These are phyloP conservation scores for barley (Hordeum vulgare) DNA, from an alignment of 176 grass and related monocot species.

Conservation along the genomic window MorexV3_pseudomolecules_assembly NC_058520.1:538568794-538569293, in stretches of 20 bases:
- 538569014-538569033: neutral
- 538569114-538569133: constrained; percentile 98
- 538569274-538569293: constrained; percentile 25
- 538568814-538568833: neutral
- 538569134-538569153: neutral
- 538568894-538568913: constrained; percentile 94
- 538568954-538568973: constrained; percentile 34
- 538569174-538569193: neutral
- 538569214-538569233: neutral
- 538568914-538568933: constrained; percentile 97
- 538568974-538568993: neutral
- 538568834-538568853: neutral
- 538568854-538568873: neutral
- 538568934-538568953: constrained; percentile 98
- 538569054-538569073: constrained; percentile 81
- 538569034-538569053: constrained; percentile 76
- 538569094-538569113: constrained; percentile 95
- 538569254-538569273: neutral
- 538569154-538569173: neutral
- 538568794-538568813: neutral
- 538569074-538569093: constrained; percentile 95
- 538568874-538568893: constrained; percentile 84
- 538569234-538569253: neutral
- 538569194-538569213: neutral
- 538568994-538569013: neutral